Conservation (phyloP, 805 yeast species). For the Candida alai region DNA sequence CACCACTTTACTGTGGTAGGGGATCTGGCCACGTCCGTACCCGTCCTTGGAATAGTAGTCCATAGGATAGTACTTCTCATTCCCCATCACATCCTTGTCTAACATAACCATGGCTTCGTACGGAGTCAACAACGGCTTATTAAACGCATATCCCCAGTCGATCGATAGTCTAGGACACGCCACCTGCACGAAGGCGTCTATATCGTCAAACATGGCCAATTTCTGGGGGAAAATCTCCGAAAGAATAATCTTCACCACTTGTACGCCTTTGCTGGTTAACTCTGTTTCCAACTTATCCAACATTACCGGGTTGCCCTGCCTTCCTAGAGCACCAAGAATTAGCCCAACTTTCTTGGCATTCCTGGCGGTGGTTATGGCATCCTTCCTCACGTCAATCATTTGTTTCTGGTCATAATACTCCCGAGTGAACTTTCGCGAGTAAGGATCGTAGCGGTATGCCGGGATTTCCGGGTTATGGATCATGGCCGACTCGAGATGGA, state of each 20-base stretch:
- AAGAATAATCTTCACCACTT: constrained; percentile 74
- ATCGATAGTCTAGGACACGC: constrained; percentile 96
- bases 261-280: constrained; percentile 52
- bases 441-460: constrained; percentile 94
- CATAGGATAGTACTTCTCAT: constrained; percentile 78
- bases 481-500: constrained; percentile 94
- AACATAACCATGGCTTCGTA: constrained; percentile 93
- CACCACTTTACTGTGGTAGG: constrained; percentile 33
- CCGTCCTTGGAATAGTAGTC: constrained; percentile 90
- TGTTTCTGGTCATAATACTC: constrained; percentile 87
- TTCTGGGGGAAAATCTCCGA: constrained; percentile 94
- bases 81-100: constrained; percentile 66
- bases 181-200: constrained; percentile 94
- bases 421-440: constrained; percentile 82
- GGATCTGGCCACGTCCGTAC: constrained; percentile 82
- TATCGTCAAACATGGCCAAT: constrained; percentile 84
- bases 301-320: constrained; percentile 88
- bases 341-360: constrained; percentile 69
- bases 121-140: constrained; percentile 87
- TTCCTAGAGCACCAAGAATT: constrained; percentile 87
- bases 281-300: constrained; percentile 59
- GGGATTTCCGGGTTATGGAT: constrained; percentile 92
- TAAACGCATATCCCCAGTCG: constrained; percentile 98
- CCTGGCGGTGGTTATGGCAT: constrained; percentile 65
- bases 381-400: constrained; percentile 66